A percentile compares a stretch with the other conserved stretches of the same genome.
Conservation (phyloP, 1,139 yeast species). For the Geotrichum klebahnii region DNA sequence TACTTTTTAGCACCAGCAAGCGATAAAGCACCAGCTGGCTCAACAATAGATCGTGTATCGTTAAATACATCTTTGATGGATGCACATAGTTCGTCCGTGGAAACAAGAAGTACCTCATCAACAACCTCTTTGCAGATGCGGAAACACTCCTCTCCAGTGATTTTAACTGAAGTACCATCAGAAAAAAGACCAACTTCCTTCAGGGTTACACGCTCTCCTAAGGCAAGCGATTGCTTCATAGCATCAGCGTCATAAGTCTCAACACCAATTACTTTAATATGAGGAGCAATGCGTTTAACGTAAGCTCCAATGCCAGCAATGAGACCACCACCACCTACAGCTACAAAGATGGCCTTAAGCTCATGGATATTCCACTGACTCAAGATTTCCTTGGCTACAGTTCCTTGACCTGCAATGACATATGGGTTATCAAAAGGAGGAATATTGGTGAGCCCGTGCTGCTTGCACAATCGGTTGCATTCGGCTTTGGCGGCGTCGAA, state of each 20-base stretch:
- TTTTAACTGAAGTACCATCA: slow-evolving; percentile 98
- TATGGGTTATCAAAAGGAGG: slow-evolving; percentile 98
- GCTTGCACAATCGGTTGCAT: slow-evolving; percentile 64
- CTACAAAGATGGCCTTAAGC: slow-evolving; percentile 81
- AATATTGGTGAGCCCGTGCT: slow-evolving; percentile 75
- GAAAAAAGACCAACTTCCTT: slow-evolving; percentile 91
- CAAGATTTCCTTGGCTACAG: slow-evolving; percentile 86
- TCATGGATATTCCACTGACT: slow-evolving; percentile 78
- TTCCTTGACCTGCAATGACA: slow-evolving; percentile 99
- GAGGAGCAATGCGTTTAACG: slow-evolving; percentile 94
- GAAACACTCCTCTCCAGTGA: slow-evolving; percentile 88
- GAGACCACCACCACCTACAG: slow-evolving; percentile 97
- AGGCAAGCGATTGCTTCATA: slow-evolving; percentile 64
- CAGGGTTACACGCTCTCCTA: slow-evolving; percentile 53
- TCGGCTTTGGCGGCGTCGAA: slow-evolving; percentile 90
- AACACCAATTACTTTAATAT: slow-evolving; percentile 89
- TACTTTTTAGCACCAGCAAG: slow-evolving; percentile 93
- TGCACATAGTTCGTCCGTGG: slow-evolving; percentile 95
- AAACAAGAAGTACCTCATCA: slow-evolving; percentile 82
- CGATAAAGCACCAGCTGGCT: slow-evolving; percentile 94
- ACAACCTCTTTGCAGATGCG: slow-evolving; percentile 71
- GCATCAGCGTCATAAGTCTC: slow-evolving; percentile 96
- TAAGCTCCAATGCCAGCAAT: slow-evolving; percentile 88
- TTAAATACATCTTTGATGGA: slow-evolving; percentile 95
- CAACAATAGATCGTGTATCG: slow-evolving; percentile 89